Base-by-base conservation (phyloP, 2,329 filamentous ascomycete genomes). In the Colletotrichum sp. region DNA sequence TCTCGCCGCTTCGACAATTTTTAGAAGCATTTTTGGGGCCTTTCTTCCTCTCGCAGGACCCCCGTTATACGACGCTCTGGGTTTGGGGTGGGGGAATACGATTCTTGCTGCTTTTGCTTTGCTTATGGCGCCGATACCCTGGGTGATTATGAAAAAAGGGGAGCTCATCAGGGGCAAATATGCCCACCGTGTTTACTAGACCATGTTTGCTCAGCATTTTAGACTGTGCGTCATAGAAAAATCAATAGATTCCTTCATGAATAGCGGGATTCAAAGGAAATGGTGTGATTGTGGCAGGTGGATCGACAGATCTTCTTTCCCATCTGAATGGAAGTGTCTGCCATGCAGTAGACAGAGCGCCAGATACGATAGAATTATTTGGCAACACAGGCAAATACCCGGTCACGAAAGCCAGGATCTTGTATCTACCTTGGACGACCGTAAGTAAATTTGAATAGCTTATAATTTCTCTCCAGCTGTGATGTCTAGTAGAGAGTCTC, bases 1-100 rank as follows among this genome's bases (percentile, higher is more conserved):
- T 3, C 89, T 93, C 8, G 93, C 93, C 0, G 92, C 92, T 3
- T 93, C 89, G 77, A 93, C 92, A 0, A 88, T 94, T 4, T 18
- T 92, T 8, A 82, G 90, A 25, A 80, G 79, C 8, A 78, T 90
- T 0, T 83, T 89, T n/a, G 90, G 89, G 12, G 89, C 87, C 0
- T 82, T 90, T 48, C 80, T 91, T 2, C 89, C 90, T 1, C 82
- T 92, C 8, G 85, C 85, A n/a, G 89, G 88, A 0, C 80, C 88
- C 28, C 81, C 83, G 18, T 86, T 92, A 84, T 91, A 90, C 78
- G 80, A 86, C 36, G 81, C 81, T 6, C 78, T 91, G 4, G 89
- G 90, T 0, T 78, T 91, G 1, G 89, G 89, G 0, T 91, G 90
- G 89, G 91, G 89, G 0, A 91, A 90, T 75, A 75, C 75, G 4